phyloP scores from a whole-genome alignment of 257 asterid genomes.

The Misopates orontium region DNA sequence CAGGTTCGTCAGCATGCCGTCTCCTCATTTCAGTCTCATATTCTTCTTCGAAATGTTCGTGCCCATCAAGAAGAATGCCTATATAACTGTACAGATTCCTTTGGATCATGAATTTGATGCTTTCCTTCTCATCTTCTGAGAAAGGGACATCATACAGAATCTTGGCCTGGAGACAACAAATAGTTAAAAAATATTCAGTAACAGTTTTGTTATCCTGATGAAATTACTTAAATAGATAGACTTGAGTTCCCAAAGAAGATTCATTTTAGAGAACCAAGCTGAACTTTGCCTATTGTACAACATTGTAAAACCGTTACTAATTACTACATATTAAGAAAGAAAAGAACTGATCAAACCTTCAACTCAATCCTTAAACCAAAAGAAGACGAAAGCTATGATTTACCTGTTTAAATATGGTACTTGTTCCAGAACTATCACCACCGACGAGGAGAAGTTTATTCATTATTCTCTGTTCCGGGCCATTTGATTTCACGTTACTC shows the following conservation, averaged over 20 bases:
- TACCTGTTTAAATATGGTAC: conserved; percentile 94
- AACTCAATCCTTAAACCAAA: background rate
- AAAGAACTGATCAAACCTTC: too few species aligned
- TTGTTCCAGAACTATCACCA: conserved; percentile 81
- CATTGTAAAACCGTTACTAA: too few species aligned
- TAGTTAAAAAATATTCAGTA: conserved; percentile 19
- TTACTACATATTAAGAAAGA: too few species aligned
- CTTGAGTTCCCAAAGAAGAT: too few species aligned
- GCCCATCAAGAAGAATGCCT: conserved; percentile 76
- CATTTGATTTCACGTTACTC: conserved; percentile 26
- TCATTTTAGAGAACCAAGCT: too few species aligned
- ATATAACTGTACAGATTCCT: conserved; percentile 70
- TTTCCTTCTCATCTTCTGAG: conserved; percentile 75
- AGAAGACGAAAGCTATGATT: background rate
- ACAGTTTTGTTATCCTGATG: background rate
- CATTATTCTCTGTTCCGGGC: conserved; percentile 30
- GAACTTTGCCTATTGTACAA: too few species aligned
- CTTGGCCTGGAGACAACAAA: conserved; percentile 60
- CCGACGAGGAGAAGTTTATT: conserved; percentile 75
- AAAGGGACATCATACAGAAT: conserved; percentile 67
- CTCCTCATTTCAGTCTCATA: conserved; percentile 45
- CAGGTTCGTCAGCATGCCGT: conserved; percentile 48
- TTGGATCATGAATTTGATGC: conserved; percentile 66
- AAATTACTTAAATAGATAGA: too few species aligned
- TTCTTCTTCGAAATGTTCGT: conserved; percentile 67